Base-by-base conservation (phyloP, 2,329 filamentous ascomycete species). In the Tolypocladium sp. region DNA sequence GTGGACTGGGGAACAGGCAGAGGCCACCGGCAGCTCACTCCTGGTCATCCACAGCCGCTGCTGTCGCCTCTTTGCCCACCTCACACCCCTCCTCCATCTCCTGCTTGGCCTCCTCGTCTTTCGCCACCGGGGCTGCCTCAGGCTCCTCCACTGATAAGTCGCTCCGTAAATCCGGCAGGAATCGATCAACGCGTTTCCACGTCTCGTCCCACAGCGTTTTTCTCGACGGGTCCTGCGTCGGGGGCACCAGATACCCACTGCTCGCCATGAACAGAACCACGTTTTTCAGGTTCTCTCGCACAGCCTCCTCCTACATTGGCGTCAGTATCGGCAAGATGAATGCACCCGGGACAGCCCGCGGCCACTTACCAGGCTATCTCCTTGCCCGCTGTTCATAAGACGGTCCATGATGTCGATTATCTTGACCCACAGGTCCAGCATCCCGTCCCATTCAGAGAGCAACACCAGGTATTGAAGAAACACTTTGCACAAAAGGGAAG, bases 341-440 rank as follows among this genome's bases (percentile, higher is more conserved):
- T 15, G n/a, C 15, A 49, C 2, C 22, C 33, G 49, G 49, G 30
- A 33, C 8, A 35, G 20, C 15, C 10, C 12, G 8, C 10, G 49
- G 30, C 9, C 51, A 80, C 87, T 76, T 83, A 92, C 90, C 70
- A 96, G 76, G 67, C 88, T 93, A 68, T 96, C 92, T 30, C 91
- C 91, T 72, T 96, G 92, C 0, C 93, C 93, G 68, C 90, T 94
- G 69, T 97, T 96, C 87, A 97, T 95, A 63, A 99, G 81, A 30
- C 94, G 86, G 72, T 99, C 94, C 84, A 99, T 92, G 58, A 97
- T 90, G 66, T 92, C 91, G 64, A 97, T 83, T 58, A 97, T 96
- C 72, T 88, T 88, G 53, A 94, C 77, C 94, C 94, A 99, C 13
- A 97, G 80, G 69, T 94, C 90, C 44, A 96, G 77, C 85, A 97